Base-by-base conservation (phyloP, 495 filamentous ascomycete genomes). In the Sordaria brevicollis region DNA sequence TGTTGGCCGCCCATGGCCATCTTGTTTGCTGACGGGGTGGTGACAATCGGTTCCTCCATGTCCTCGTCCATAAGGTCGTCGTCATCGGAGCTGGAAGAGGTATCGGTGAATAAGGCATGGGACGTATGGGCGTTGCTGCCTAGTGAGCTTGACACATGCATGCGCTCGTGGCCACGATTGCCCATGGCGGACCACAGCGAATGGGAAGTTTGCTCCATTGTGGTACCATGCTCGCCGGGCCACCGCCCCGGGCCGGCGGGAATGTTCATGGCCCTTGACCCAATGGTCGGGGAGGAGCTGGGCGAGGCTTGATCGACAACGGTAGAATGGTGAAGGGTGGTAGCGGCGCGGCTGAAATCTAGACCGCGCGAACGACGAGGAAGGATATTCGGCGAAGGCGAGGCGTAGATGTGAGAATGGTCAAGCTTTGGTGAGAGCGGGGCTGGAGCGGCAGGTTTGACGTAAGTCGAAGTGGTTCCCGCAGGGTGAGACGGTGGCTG, bases 291-390 rank as follows among this genome's bases (percentile, higher is more conserved):
- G 0, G 93, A 97, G 4, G 93, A 96, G 76, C 97, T 94, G 13
- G 96, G 95, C n/a, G 92, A 95, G 0, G 92, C 90, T 73, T 93
- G 90, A 68, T 91, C 90, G 54, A 93, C 93, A 8, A 97, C 85
- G 3, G 91, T 98, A 29, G 95, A 97, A 79, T 98, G 96, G 81
- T 99, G 95, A 11, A 99, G 86, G 73, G 93, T 96, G 5, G 95
- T 98, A 69, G 93, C 94, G 57, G 93, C 93, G 72, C 94, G 86
- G n/a, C 93, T 92, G 79, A 95, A 97, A 76, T 97, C 94, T 66
- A 96, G 80, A 35, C 93, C 93, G 31, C 94, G 88, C 6, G 93
- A 96, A 66, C 93, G 89, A 66, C 94, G 86, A 62, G 94, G 94
- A 15, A 97, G 86, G 19, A 94, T 89, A 17, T 92, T 95, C 54